These are phyloP conservation scores for Colletotrichum chrysophilum DNA, from an alignment of 2,329 filamentous ascomycete species.

Conservation along the genomic window DNA sequence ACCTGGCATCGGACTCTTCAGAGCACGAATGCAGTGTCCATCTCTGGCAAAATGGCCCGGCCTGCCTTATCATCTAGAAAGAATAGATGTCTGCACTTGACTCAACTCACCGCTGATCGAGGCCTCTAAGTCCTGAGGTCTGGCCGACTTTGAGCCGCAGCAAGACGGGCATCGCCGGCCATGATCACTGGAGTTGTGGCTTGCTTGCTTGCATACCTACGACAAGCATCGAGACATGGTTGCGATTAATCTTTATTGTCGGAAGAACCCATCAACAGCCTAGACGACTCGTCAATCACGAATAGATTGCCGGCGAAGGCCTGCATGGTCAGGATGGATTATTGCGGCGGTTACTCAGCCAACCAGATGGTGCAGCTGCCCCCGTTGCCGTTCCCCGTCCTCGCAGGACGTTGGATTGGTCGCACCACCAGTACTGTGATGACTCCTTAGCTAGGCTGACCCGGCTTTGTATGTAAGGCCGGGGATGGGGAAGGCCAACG, in stretches of 20 bases:
- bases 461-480: background rate
- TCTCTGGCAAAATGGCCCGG: background rate
- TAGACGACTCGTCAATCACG: background rate
- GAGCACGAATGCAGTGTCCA: background rate
- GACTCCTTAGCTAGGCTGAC: background rate
- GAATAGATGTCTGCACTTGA: background rate
- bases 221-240: background rate
- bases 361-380: background rate
- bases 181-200: background rate
- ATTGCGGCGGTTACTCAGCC: constrained; percentile 3
- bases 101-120: constrained; percentile 3
- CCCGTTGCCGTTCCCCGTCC: background rate
- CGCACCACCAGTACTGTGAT: background rate
- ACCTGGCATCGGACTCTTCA: background rate
- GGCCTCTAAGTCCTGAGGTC: background rate
- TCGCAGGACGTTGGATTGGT: background rate
- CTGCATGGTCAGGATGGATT: background rate
- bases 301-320: background rate
- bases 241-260: background rate
- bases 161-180: background rate
- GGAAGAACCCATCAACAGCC: background rate
- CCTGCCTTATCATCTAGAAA: background rate
- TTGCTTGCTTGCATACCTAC: background rate
- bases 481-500: background rate
- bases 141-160: background rate